Evolutionary conservation across 768 basidiomycete species (phyloP), one percentile per base, ranked within the genome.

Genomic region (Omphalotus guepiniiformis): DNA sequence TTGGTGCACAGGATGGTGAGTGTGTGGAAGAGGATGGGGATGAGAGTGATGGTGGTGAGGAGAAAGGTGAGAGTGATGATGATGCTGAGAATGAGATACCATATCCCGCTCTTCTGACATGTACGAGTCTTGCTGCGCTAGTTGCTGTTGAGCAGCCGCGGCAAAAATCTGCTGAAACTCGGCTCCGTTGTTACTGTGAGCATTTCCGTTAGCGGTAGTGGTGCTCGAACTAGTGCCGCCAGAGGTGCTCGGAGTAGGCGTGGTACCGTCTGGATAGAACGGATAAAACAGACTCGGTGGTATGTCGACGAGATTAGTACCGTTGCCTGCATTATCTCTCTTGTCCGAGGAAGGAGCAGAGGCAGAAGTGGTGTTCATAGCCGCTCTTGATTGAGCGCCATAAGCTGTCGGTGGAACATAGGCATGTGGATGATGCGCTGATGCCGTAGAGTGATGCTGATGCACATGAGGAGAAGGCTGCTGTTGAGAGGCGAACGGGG

Each of bases 211-310:
- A 15, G 58, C 15, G 6, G 39, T 39, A 9, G 43, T 25, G 13
- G 19, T 15, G 12, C 27, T 28, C 8, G 42, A 34, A 15, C 8
- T 9, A 27, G 18, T 27, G 9, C 13, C 16, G 27, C 22, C 29
- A 12, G 23, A 30, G 3, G 22, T 19, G 6, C 4, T 9, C 21
- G 19, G 6, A 25, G 6, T 12, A 25, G 16, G 39, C 2, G 28
- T 27, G 18, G 29, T 47, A 22, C 35, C 70, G 53, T 88, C 85
- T 0, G 85, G 82, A 57, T 74, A 88, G 69, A 88, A 87, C 0
- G 88, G 88, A 56, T 86, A 91, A 66, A 91, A 90, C 36, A 88
- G 63, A 25, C 73, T 75, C 5, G 76, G 67, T 2, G 87, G 85
- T 36, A 90, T 71, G 16, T 89, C 85, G 1, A 79, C 81, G 28